Evolutionary conservation across 495 filamentous ascomycete genomes (phyloP).

Genomic region (Lasiosphaeria miniovina): DNA sequence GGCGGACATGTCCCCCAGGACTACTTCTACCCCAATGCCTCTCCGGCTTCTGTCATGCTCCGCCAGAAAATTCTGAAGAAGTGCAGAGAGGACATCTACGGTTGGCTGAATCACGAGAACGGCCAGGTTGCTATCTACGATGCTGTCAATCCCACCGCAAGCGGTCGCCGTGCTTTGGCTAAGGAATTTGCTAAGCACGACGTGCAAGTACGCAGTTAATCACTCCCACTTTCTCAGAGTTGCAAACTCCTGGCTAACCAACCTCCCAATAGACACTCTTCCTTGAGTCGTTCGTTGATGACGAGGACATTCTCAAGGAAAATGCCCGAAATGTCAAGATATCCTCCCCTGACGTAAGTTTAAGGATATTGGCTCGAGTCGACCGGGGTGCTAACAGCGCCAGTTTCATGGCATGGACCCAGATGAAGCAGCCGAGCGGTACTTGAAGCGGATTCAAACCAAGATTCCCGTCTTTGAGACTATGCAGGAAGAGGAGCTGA

Average conservation of each 20-base stretch:
- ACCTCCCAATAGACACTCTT: constrained; percentile 70
- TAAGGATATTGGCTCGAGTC: not conserved
- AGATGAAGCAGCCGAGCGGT: constrained; percentile 87
- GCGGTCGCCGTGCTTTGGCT: constrained; percentile 79
- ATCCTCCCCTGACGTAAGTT: constrained; percentile 84
- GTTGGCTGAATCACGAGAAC: constrained; percentile 93
- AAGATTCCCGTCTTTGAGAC: constrained; percentile 96
- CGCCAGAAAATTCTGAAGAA: constrained; percentile 97
- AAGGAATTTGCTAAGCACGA: constrained; percentile 97
- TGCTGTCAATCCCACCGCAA: constrained; percentile 89
- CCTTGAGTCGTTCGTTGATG: constrained; percentile 91
- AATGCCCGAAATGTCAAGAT: constrained; percentile 98
- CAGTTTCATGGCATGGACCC: constrained; percentile 87
- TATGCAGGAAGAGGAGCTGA: constrained; percentile 89
- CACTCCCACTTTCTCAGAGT: not conserved
- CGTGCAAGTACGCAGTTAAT: constrained; percentile 62
- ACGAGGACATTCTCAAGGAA: constrained; percentile 90
- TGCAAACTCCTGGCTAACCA: constrained; percentile 6
- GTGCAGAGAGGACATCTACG: constrained; percentile 94
- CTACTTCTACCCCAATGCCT: constrained; percentile 96
- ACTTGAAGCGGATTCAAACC: constrained; percentile 80
- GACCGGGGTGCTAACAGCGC: constrained; percentile 22
- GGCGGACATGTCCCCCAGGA: constrained; percentile 90
- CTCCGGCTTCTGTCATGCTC: constrained; percentile 78
- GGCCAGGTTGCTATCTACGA: constrained; percentile 99